These are phyloP conservation scores for Lipomyces japonicus DNA, from an alignment of 805 yeast species.

Conservation along the genomic window DNA sequence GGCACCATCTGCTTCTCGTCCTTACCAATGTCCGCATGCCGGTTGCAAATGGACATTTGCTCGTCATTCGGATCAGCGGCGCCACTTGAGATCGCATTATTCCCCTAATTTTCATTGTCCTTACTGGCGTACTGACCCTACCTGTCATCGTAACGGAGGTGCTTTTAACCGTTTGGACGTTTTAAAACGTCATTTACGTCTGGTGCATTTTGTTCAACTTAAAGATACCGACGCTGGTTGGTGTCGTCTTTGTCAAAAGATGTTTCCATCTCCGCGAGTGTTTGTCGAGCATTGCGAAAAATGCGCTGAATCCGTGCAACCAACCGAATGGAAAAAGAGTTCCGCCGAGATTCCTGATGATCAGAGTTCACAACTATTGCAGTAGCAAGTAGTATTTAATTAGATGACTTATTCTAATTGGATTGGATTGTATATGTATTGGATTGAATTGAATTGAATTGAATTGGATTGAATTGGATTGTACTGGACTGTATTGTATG, in stretches of 20 bases:
- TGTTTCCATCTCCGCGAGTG: slow-evolving; percentile 51
- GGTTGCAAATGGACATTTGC: slow-evolving; percentile 69
- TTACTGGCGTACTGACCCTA: slow-evolving; percentile 61
- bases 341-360: slow-evolving; percentile 28
- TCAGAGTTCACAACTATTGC: neutral
- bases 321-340: slow-evolving; percentile 28
- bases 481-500: no score
- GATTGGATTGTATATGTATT: neutral
- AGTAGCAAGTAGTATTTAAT: neutral
- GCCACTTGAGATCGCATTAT: slow-evolving; percentile 64
- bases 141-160: slow-evolving; percentile 75
- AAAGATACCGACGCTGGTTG: slow-evolving; percentile 56
- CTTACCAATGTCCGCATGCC: slow-evolving; percentile 38
- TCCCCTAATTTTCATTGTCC: slow-evolving; percentile 70
- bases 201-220: slow-evolving; percentile 60
- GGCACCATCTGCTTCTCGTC: slow-evolving; percentile 31
- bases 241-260: slow-evolving; percentile 61
- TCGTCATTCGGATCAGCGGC: slow-evolving; percentile 62
- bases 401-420: neutral
- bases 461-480: no score
- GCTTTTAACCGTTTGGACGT: slow-evolving; percentile 72
- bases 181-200: slow-evolving; percentile 62
- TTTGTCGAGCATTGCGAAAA: slow-evolving; percentile 64
- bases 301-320: slow-evolving; percentile 48
- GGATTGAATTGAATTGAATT: no score